Percentiles rank a stretch among this genome's conserved stretches.
phyloP scores from a whole-genome alignment of 2,329 filamentous ascomycete species.

The Fusarium armeniacum region DNA sequence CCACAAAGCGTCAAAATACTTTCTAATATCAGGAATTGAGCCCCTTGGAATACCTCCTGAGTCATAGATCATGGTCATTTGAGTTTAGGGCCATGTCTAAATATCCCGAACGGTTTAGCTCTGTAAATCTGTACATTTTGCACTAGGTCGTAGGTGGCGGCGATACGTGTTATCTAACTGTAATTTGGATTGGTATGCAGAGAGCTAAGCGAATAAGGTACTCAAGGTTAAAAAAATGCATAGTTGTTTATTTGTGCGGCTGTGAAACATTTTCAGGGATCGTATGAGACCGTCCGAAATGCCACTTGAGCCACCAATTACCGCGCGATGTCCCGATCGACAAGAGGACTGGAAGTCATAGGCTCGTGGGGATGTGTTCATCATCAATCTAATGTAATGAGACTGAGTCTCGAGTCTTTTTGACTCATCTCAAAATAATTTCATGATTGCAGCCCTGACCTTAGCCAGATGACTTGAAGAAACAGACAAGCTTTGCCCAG shows the following conservation, averaged over 20 bases:
- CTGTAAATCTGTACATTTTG: not conserved
- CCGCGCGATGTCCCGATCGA: not conserved
- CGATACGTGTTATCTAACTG: constrained; percentile 1
- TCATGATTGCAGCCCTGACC: no score
- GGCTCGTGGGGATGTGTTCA: fast-evolving
- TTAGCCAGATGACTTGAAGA: not conserved
- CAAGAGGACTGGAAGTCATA: not conserved
- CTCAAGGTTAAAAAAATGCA: constrained; percentile 39
- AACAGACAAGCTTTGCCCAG: not conserved
- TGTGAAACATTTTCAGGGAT: constrained; percentile 23
- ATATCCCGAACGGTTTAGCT: not conserved
- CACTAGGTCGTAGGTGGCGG: not conserved
- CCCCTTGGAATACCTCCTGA: not conserved
- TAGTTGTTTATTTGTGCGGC: constrained; percentile 13
- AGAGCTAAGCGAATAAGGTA: constrained; percentile 8
- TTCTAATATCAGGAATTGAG: not conserved
- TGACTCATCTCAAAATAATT: fast-evolving
- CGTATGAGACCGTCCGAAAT: constrained; percentile 1
- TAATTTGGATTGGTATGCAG: constrained; percentile 4
- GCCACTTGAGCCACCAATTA: not conserved
- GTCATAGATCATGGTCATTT: not conserved
- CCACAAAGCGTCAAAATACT: not conserved
- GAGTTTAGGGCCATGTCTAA: not conserved
- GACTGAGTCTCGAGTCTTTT: not conserved
- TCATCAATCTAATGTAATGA: no score